phyloP scores from a whole-genome alignment of 129 eudicot species.

The Arctium minus region DNA sequence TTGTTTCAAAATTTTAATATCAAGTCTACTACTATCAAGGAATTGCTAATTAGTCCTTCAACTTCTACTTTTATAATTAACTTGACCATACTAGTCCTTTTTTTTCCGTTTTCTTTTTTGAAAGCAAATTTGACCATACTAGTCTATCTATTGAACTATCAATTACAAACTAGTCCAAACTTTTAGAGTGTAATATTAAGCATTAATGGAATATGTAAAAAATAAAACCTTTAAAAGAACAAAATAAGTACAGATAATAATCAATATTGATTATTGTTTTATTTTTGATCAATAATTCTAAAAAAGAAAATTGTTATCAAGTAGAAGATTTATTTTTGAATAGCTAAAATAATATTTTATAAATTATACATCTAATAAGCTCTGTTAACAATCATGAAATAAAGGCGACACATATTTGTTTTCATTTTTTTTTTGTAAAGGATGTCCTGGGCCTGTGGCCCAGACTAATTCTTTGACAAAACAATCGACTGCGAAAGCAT shows the following conservation, averaged over 20 bases:
- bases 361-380: background rate
- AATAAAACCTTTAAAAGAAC: background rate
- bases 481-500: too few species aligned
- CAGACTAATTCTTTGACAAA: too few species aligned
- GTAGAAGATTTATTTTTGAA: background rate
- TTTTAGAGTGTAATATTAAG: background rate
- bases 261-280: background rate
- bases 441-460: too few species aligned
- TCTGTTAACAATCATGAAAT: too few species aligned
- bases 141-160: background rate
- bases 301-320: too few species aligned
- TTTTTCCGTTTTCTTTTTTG: too few species aligned
- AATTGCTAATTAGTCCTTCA: background rate
- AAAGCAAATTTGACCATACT: background rate
- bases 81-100: background rate
- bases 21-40: background rate
- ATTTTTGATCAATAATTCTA: background rate
- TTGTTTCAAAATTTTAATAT: background rate
- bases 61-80: background rate
- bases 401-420: background rate
- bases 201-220: background rate
- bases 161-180: background rate
- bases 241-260: too few species aligned
- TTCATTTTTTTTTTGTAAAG: too few species aligned
- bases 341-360: too few species aligned